These are phyloP conservation scores for Diospyros kaki DNA, from an alignment of 148 eudicot species.

Conservation along the genomic window DNA sequence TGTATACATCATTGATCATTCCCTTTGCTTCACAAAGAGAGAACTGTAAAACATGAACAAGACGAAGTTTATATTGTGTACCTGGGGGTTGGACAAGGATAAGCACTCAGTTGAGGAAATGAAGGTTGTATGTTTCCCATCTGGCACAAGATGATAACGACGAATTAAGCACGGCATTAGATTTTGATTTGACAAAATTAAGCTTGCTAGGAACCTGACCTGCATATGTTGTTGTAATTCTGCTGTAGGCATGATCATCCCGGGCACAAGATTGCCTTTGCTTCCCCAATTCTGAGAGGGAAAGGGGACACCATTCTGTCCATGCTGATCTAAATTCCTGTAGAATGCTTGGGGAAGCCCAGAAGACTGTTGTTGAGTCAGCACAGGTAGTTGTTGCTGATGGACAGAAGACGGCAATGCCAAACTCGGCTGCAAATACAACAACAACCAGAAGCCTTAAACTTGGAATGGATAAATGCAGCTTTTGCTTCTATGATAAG, in stretches of 20 bases:
- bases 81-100: constrained; percentile 39
- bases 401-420: constrained; percentile 22
- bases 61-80: constrained; percentile 13
- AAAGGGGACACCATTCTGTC: constrained; percentile 16
- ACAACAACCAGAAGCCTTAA: not conserved
- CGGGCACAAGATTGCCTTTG: constrained; percentile 14
- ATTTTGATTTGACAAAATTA: not conserved
- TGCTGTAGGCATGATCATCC: constrained; percentile 29
- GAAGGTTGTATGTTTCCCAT: constrained; percentile 31
- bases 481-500: not conserved
- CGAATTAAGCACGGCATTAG: not conserved
- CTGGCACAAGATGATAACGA: constrained; percentile 26
- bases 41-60: not conserved
- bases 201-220: constrained; percentile 9
- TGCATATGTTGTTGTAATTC: constrained; percentile 15
- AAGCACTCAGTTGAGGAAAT: constrained; percentile 11
- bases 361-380: constrained; percentile 28
- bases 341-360: constrained; percentile 12
- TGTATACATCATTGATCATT: too few relatives aligned
- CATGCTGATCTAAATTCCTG: constrained; percentile 14
- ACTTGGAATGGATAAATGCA: not conserved
- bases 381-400: constrained; percentile 19
- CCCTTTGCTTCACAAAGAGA: not conserved
- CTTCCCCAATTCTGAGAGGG: constrained; percentile 15
- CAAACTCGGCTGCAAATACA: constrained; percentile 25